phyloP scores from a whole-genome alignment of 768 basidiomycete genomes.

The Lactarius sanguifluus region DNA sequence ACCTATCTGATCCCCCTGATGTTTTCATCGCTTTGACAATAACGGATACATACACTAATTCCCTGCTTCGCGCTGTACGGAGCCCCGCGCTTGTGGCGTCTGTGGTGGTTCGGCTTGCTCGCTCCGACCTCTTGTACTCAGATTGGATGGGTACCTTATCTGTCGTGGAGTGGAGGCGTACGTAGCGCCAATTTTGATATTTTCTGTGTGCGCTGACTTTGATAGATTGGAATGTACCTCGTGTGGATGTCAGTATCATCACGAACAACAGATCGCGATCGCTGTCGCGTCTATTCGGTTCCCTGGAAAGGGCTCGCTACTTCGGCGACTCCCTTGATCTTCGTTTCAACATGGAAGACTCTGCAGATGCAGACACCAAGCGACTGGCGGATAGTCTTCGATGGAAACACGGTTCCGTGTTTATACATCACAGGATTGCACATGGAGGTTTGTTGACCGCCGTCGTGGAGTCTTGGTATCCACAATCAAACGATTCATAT shows the following conservation, averaged over 20 bases:
- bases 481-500: constrained; percentile 66
- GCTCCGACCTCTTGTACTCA: constrained; percentile 48
- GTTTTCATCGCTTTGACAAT: constrained; percentile 24
- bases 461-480: constrained; percentile 90
- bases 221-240: constrained; percentile 73
- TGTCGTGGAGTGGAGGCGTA: constrained; percentile 59
- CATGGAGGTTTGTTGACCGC: constrained; percentile 79
- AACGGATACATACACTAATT: constrained; percentile 12
- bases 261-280: constrained; percentile 77
- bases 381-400: constrained; percentile 46
- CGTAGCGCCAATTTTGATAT: constrained; percentile 24
- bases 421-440: constrained; percentile 70
- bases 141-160: constrained; percentile 65
- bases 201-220: constrained; percentile 26
- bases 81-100: constrained; percentile 24
- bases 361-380: constrained; percentile 62
- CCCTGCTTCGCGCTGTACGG: constrained; percentile 9
- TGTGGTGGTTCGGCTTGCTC: constrained; percentile 46
- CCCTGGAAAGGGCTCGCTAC: constrained; percentile 56
- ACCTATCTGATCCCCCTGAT: constrained; percentile 29
- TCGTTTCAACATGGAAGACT: constrained; percentile 74
- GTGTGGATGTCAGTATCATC: constrained; percentile 68
- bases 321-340: constrained; percentile 68
- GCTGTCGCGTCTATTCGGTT: constrained; percentile 62
- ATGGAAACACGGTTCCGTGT: constrained; percentile 62